Conservation (phyloP, 78 protist genomes). For the Chrysochromulina tobinii region DNA sequence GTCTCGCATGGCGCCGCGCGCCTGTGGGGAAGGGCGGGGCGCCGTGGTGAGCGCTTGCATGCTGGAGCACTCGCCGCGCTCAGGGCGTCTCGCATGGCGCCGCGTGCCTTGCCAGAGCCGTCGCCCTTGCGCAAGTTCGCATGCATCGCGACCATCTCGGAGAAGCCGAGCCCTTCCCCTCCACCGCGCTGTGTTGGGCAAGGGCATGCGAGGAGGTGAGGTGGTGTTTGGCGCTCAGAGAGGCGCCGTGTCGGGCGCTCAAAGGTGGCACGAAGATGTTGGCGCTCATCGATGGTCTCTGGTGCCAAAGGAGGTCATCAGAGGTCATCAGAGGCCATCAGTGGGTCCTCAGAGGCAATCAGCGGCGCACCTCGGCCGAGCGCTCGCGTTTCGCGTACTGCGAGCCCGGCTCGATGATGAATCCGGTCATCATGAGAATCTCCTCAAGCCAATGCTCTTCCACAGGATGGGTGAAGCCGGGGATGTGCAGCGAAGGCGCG, state of each 20-base stretch:
- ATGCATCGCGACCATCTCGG: neutral
- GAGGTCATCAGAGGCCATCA: no score
- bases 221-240: no score
- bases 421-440: constrained; percentile 19
- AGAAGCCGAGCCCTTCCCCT: neutral
- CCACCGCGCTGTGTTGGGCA: neutral
- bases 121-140: neutral
- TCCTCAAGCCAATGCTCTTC: constrained; percentile 59
- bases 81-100: neutral
- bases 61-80: no score
- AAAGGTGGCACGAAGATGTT: no score
- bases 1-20: neutral
- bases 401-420: neutral
- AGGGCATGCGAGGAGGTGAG: no score
- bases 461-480: constrained; percentile 77
- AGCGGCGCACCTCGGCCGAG: neutral
- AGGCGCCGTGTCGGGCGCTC: no score
- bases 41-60: no score
- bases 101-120: no score
- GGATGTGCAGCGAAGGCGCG: constrained; percentile 48
- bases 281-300: no score
- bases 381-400: neutral
- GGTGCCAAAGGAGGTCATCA: no score
- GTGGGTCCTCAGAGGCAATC: no score
- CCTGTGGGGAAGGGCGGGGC: no score